These are phyloP conservation scores for Didymosphaeria variabile DNA, from an alignment of 2,329 filamentous ascomycete species.

Conservation along the genomic window DNA sequence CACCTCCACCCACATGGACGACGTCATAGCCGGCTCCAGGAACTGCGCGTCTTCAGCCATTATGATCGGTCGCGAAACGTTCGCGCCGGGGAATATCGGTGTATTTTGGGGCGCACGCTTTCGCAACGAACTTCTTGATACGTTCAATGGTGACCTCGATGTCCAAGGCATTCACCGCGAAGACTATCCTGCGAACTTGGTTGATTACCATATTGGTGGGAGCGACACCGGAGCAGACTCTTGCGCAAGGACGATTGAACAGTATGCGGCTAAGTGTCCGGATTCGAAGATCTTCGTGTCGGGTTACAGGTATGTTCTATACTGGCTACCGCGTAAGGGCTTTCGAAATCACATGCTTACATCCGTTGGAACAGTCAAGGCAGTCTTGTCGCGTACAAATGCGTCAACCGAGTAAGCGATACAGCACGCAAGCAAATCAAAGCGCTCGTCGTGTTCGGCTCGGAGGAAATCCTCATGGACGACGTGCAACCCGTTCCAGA, in stretches of 20 bases:
- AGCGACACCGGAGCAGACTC: constrained; percentile 1
- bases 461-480: background rate
- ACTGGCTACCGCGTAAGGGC: no score
- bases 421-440: constrained; percentile 1
- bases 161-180: background rate
- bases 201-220: background rate
- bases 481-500: constrained; percentile 1
- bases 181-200: background rate
- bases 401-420: background rate
- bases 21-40: background rate
- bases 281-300: background rate
- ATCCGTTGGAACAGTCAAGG: background rate
- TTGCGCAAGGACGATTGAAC: background rate
- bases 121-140: background rate
- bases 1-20: background rate
- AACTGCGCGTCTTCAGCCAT: background rate
- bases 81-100: background rate
- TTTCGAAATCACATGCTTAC: background rate
- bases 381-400: constrained; percentile 3
- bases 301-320: background rate
- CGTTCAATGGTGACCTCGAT: background rate
- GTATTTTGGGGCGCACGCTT: background rate
- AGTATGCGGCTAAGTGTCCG: background rate
- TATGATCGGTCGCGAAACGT: background rate
- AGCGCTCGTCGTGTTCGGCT: background rate